These are phyloP conservation scores for Exserohilum rostratum DNA, from an alignment of 2,329 filamentous ascomycete species.

Conservation along the genomic window DNA sequence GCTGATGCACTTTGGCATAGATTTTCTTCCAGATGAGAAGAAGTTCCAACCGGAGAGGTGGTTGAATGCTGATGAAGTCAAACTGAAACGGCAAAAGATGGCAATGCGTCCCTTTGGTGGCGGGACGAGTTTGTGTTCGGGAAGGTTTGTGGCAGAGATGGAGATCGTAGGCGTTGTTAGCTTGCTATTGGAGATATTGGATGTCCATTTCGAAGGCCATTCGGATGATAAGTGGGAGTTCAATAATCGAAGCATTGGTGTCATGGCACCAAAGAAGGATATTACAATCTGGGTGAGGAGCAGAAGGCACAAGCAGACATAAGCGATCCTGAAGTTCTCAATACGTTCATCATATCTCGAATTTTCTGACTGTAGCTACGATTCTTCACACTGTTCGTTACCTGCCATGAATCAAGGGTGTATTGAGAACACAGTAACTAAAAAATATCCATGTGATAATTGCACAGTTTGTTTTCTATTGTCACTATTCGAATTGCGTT, in stretches of 20 bases:
- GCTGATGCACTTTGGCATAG: not conserved
- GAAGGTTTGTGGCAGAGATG: constrained; percentile 1
- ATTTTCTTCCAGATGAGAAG: not conserved
- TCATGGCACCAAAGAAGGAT: not conserved
- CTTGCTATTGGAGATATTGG: not conserved
- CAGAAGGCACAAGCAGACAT: not conserved
- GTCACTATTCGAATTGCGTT: no score
- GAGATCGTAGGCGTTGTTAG: not conserved
- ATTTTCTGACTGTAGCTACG: no score
- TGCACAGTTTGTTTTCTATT: no score
- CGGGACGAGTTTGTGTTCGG: not conserved
- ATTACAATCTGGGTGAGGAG: not conserved
- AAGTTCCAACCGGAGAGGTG: not conserved
- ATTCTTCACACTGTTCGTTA: no score
- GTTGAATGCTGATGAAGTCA: not conserved
- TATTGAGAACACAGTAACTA: no score
- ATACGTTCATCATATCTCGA: no score
- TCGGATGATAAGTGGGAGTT: not conserved
- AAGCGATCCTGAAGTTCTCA: no score
- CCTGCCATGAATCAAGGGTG: no score
- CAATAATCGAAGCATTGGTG: not conserved
- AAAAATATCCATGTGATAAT: no score
- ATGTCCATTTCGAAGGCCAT: not conserved
- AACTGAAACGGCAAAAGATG: not conserved
- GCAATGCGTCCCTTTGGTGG: not conserved